These are phyloP conservation scores for Euclidium syriacum DNA, from an alignment of 345 rosid species.

Conservation along the genomic window DNA sequence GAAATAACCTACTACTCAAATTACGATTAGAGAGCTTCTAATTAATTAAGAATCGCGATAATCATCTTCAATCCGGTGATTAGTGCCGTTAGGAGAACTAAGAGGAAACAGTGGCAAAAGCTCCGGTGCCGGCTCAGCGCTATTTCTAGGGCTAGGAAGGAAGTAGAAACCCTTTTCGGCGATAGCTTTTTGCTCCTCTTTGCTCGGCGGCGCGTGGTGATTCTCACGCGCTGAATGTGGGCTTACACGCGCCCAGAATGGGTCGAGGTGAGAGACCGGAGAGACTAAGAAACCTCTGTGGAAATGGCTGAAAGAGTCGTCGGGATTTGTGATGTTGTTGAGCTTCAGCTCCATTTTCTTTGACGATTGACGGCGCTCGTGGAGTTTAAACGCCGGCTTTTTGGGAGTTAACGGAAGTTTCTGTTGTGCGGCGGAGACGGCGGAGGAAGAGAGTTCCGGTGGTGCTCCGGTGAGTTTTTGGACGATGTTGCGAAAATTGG, in stretches of 20 bases:
- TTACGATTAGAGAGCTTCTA: not conserved
- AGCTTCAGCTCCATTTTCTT: conserved; percentile 71
- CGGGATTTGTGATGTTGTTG: conserved; percentile 28
- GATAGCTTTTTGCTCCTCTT: conserved; percentile 46
- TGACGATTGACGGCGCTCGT: conserved; percentile 62
- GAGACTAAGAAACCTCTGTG: conserved; percentile 49
- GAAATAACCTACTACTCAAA: conserved; percentile 5
- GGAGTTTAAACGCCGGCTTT: conserved; percentile 67
- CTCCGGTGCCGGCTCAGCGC: conserved; percentile 54
- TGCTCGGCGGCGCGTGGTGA: conserved; percentile 15
- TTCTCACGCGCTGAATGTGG: conserved; percentile 33
- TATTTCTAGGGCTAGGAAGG: conserved; percentile 56
- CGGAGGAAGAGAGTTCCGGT: conserved; percentile 35
- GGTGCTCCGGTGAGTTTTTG: conserved; percentile 88
- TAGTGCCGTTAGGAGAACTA: conserved; percentile 43
- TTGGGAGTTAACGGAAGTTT: conserved; percentile 53
- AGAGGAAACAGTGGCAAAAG: conserved; percentile 73
- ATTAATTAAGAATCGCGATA: not conserved
- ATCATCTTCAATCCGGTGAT: not conserved
- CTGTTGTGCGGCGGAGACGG: conserved; percentile 34
- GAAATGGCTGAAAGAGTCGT: conserved; percentile 22
- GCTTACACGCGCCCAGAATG: conserved; percentile 35
- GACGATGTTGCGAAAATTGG: conserved; percentile 76
- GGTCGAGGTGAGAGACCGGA: conserved; percentile 71
- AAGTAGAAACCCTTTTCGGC: conserved; percentile 67